Base-by-base conservation (phyloP, 129 eudicot genomes). In the Dittrichia graveolens region DNA sequence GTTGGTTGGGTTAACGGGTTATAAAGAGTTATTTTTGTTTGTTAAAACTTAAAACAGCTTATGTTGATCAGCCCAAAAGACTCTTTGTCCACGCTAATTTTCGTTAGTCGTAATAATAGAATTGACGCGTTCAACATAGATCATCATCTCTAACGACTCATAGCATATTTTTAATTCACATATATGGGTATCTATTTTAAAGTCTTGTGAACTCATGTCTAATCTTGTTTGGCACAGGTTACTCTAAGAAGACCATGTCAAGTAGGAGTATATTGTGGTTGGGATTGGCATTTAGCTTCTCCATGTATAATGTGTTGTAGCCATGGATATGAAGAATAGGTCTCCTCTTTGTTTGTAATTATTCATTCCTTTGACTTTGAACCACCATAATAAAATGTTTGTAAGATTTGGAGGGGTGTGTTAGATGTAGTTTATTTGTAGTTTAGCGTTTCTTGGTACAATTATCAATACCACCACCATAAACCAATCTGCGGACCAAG, bases 161-260 rank as follows among this genome's bases (percentile, higher is more conserved):
- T 19, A 7, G 64, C 14, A 10, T 40, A 58, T n/a, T 1, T 24
- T 24, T 24, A 24, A 24, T 24, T 24, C 31, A 24, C 31, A 24
- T 24, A 24, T 0, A 24, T 24, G 31, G 10, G 15, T 57, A 9
- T 40, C 31, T 8, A 12, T 18, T 46, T 73, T 52, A 8, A 11
- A 43, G 41, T 65, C 14, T 47, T 4, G 16, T 49, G 10, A 19
- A 14, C 7, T 9, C 3, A 44, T 41, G 11, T 12, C 1, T 45
- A 40, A 4, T 6, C 16, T 38, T 9, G 34, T 35, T 41, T 7
- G 13, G 49, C 55, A 72, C 91, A 86, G 91, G 91, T 78, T 75
- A 46, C 76, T 81, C 84, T 41, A 65, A 79, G 8, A 19, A 10
- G 39, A 49, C 7, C 15, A 53, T 58, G 56, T 47, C 34, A 19